Evolutionary conservation across 352 stramenopile species (phyloP).

Genomic region (Phytophthora cactorum): DNA sequence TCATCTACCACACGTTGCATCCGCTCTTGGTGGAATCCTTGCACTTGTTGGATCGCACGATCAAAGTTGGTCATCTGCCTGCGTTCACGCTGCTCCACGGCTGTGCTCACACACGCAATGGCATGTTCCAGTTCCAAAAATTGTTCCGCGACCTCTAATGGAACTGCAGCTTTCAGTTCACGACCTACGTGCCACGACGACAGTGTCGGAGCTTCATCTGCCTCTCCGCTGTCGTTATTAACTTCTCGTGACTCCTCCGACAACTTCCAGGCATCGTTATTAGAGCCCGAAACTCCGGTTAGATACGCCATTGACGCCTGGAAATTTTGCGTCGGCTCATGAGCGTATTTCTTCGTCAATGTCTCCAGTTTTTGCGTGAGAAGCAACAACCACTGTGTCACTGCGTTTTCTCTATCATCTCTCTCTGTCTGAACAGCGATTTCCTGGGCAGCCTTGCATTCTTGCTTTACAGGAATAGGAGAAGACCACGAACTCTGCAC

Average conservation of each 20-base stretch:
- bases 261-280: not conserved
- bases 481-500: slow-evolving; percentile 29
- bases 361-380: slow-evolving; percentile 53
- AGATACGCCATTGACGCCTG: slow-evolving; percentile 31
- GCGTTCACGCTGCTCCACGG: slow-evolving; percentile 39
- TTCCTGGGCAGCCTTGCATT: not conserved
- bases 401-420: slow-evolving; percentile 31
- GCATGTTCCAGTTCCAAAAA: slow-evolving; percentile 50
- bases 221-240: not conserved
- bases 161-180: slow-evolving; percentile 35
- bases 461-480: slow-evolving; percentile 1
- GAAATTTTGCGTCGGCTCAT: slow-evolving; percentile 42
- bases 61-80: slow-evolving; percentile 55
- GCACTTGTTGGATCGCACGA: slow-evolving; percentile 52
- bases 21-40: slow-evolving; percentile 58
- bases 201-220: not conserved
- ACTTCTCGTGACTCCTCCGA: not conserved
- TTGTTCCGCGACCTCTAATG: slow-evolving; percentile 28
- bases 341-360: slow-evolving; percentile 43
- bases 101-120: slow-evolving; percentile 37
- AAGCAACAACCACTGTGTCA: slow-evolving; percentile 54
- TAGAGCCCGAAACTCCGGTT: not conserved
- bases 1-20: slow-evolving; percentile 61
- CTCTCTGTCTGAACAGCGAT: slow-evolving; percentile 34
- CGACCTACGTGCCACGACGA: slow-evolving; percentile 50